Evolutionary conservation across 78 protist species (phyloP), one percentile per base, ranked within the genome.

Genomic region (Chrysochromulina tobinii): DNA sequence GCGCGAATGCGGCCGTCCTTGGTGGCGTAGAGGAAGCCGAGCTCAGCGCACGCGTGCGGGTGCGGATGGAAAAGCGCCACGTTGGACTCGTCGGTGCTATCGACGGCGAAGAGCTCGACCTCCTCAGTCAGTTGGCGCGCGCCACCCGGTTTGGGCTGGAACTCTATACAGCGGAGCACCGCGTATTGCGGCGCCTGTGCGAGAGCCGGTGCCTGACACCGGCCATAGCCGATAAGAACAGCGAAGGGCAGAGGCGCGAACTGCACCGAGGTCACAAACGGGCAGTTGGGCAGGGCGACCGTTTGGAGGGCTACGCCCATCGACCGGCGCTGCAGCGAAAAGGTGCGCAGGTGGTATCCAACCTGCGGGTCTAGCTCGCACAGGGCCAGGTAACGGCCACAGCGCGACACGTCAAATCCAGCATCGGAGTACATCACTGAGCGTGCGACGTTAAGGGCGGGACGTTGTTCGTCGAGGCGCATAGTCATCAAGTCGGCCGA

Each of bases 1-100:
- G 50, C 27, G n/a, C 84, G 84, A 18, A 75, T 50, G 59, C 84
- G 84, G n/a, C 84, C 84, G 53, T 75, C 53, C 57, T 75, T 75
- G 38, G 84, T 75, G 15, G 84, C 84, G 84, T 75, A 75, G 38
- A 50, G 23, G 57, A 51, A 75, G 18, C 48, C 14, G 25, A 73
- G 83, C 38, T 7, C 12, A 23, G 50, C 84, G 27, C 23, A 57
- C 21, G 84, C 84, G 14, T 8, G 0, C 12, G 58, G 48, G 12
- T 51, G 84, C 58, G 84, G 84, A 58, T 75, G 84, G 53, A 51
- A 50, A 3, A 75, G 58, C 50, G 84, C 84, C 9, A 50, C 59
- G 59, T 75, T 75, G 53, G 84, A 75, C 84, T 75, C 84, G n/a
- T 75, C 84, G 11, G 9, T 12, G 12, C 58, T 51, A n/a, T 51